Evolutionary conservation across 2,329 filamentous ascomycete species (phyloP).

Genomic region (Cladophialophora bantiana): DNA sequence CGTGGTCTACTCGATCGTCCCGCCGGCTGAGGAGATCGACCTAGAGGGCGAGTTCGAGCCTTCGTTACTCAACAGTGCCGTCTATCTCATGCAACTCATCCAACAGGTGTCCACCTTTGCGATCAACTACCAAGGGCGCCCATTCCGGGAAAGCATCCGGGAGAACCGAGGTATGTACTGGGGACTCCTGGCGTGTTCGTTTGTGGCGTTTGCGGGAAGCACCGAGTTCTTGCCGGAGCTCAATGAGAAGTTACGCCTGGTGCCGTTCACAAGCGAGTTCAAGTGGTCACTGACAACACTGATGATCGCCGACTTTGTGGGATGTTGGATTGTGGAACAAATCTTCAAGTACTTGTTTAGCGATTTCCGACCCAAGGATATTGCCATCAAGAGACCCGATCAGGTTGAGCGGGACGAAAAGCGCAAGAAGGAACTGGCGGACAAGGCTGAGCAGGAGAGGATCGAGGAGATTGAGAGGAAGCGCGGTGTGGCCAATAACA

Average conservation of each 20-base stretch:
- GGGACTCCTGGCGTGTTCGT: constrained; percentile 88
- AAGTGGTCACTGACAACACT: constrained; percentile 81
- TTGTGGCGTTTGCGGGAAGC: constrained; percentile 89
- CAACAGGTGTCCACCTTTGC: constrained; percentile 99
- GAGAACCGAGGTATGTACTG: constrained; percentile 99
- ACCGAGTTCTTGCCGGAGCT: constrained; percentile 95
- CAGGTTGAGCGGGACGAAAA: constrained; percentile 79
- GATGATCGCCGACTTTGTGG: constrained; percentile 87
- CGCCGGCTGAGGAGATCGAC: constrained; percentile 73
- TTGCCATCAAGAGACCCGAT: constrained; percentile 83
- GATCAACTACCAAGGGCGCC: constrained; percentile 98
- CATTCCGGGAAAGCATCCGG: constrained; percentile 93
- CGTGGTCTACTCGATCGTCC: constrained; percentile 83
- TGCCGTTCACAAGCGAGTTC: constrained; percentile 88
- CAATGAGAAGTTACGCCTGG: constrained; percentile 90
- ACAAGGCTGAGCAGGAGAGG: constrained; percentile 41
- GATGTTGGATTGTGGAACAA: constrained; percentile 88
- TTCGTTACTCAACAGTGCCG: constrained; percentile 92
- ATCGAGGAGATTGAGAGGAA: constrained; percentile 41
- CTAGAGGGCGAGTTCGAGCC: constrained; percentile 94
- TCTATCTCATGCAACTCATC: constrained; percentile 96
- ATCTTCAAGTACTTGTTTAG: constrained; percentile 84
- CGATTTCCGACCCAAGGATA: constrained; percentile 92
- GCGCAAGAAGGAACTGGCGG: constrained; percentile 68
- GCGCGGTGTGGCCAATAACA: constrained; percentile 38